Conservation (phyloP, 2,329 filamentous ascomycete species). For the Cercospora sojina region DNA sequence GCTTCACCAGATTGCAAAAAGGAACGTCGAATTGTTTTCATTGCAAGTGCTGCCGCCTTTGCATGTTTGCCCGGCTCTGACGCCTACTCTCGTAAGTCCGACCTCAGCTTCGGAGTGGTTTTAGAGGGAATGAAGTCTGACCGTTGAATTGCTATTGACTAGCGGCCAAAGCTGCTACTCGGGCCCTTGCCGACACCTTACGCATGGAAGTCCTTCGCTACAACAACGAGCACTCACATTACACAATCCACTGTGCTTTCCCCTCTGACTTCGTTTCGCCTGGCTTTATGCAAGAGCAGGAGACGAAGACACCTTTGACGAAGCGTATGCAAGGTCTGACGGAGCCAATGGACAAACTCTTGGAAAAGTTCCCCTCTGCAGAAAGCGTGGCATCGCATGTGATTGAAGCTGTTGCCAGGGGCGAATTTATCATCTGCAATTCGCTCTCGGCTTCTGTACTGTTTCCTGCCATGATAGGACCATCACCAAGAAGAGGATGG, state of each 20-base stretch:
- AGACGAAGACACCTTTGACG: neutral
- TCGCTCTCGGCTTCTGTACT: neutral
- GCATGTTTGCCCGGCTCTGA: neutral
- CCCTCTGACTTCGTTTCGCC: constrained; percentile 1
- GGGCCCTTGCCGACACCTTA: neutral
- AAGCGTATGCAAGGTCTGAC: neutral
- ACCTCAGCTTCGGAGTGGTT: no score
- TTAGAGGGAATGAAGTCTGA: no score
- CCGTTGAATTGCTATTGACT: neutral
- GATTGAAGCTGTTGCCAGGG: neutral
- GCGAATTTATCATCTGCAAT: neutral
- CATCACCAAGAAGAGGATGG: neutral
- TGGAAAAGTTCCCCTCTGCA: neutral
- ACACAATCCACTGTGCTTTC: constrained; percentile 1
- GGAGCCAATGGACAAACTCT: neutral
- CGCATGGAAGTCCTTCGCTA: constrained; percentile 1
- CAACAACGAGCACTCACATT: neutral
- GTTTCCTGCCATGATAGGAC: neutral
- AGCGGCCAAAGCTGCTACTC: neutral
- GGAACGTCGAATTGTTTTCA: neutral
- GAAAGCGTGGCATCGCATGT: neutral
- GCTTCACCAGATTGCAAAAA: no score
- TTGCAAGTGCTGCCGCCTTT: constrained; percentile 1
- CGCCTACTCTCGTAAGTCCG: neutral
- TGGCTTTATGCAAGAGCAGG: constrained; percentile 1